Base-by-base conservation (phyloP, 257 asterid species). In the Thymus quinquecostatus region DNA sequence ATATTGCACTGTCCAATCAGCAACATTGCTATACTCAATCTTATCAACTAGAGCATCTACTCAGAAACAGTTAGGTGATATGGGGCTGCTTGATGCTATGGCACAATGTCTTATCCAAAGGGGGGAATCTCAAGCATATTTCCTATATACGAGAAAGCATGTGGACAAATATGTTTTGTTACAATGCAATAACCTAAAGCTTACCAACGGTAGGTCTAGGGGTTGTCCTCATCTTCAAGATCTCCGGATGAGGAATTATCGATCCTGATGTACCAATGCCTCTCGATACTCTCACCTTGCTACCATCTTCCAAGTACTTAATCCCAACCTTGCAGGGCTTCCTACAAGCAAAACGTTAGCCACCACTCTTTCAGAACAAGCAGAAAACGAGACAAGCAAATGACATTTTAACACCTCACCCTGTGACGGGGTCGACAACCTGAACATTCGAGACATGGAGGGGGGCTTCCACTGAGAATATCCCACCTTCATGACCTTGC, bases 401-500 rank as follows among this genome's bases (percentile, higher is more conserved):
- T 56, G 54, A 59, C 5, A 74, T 21, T 21, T 30, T 8, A 11
- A 32, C 64, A 53, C 36, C 84, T 74, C 71, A 94, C 97, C 95
- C 95, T 34, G 96, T 89, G 34, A 87, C 91, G 48, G 97, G 98
- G 85, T 94, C 96, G n/a, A 94, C 4, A 61, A 88, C 89, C 81
- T 91, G 96, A 75, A 94, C 93, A 80, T 94, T 94, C 5, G 97
- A 91, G 74, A 84, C 97, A 47, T 94, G 99, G 38, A 94, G 88
- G 30, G 99, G 97, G 60, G 99, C 98, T 86, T 94, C 99, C 1
- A 94, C 93, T 3, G 98, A 71, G 73, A 94, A 94, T 80, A 94
- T 89, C 66, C 99, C 99, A 51, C 99, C 99, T 82, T 88, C 97
- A 58, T 94, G 95, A 1, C 99, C 99, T 82, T 94, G 98, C 43